Base-by-base conservation (phyloP, 192 early-diverging fungal genomes). In the Coemansia nantahalensis region DNA sequence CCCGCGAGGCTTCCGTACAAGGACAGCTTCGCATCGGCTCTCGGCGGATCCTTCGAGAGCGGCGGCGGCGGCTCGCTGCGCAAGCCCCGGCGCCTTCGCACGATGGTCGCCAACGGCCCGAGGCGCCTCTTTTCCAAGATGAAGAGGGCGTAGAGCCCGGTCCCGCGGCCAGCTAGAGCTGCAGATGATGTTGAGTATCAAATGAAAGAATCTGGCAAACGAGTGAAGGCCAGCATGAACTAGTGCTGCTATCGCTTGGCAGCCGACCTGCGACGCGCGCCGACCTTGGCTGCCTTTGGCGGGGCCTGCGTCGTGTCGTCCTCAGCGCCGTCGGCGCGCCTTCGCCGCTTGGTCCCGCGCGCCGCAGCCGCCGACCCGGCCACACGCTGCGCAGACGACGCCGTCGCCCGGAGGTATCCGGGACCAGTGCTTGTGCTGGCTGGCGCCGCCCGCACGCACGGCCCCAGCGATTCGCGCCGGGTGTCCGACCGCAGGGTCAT, bases 341-440 rank as follows among this genome's bases (percentile, higher is more conserved):
- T 73, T 73, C 69, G 62, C 69, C 69, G 69, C 54, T 65, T 65
- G 26, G 49, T 60, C n/a, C 36, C 49, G n/a, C 62, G 53, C 0
- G 37, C 22, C 16, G 61, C 52, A 18, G 18, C 24, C n/a, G 54
- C 49, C 12, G 54, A 8, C 24, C 48, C 68, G 5, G 58, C 39
- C 32, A 48, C 48, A 0, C 71, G 58, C 51, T 75, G 62, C 10
- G 71, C 39, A 15, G 71, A 75, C 33, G 71, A 56, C 2, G 64
- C 63, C 16, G 71, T 75, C 9, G 71, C 64, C 5, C 71, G 59
- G 31, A 75, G 45, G 39, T 75, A 75, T 2, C 71, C 71, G 7
- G 71, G 71, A 1, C 51, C 51, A 2, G 41, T 52, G 8, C 37
- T 47, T 2, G 17, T n/a, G 9, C 38, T 38, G 4, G 32, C 33